phyloP scores from a whole-genome alignment of 352 stramenopile genomes.

The Thalassiosira allenii region DNA sequence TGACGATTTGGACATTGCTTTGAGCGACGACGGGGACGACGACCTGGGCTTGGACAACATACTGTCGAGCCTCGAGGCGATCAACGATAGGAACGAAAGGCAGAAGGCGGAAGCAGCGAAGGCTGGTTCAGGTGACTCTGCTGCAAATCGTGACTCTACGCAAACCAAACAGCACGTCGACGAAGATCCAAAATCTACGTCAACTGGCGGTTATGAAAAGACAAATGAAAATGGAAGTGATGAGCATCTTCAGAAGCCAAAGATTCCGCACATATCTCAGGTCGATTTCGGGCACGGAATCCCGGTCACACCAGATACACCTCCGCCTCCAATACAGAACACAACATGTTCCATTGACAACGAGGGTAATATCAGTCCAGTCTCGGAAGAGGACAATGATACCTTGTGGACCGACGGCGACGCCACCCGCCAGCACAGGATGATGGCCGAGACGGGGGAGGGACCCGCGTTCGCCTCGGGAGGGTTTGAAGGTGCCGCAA shows the following conservation, averaged over 20 bases:
- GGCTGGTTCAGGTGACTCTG: slow-evolving; percentile 4
- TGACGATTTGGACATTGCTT: slow-evolving; percentile 42
- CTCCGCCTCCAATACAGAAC: too few relatives aligned
- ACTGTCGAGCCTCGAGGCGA: neutral
- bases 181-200: too few relatives aligned
- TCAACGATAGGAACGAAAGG: too few relatives aligned
- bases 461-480: slow-evolving; percentile 21
- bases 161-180: too few relatives aligned
- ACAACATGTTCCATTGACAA: too few relatives aligned
- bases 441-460: slow-evolving; percentile 17
- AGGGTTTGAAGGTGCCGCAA: slow-evolving; percentile 23
- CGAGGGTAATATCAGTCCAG: slow-evolving; percentile 4
- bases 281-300: too few relatives aligned
- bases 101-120: neutral
- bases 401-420: slow-evolving; percentile 37
- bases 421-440: slow-evolving; percentile 33
- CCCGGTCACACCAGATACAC: too few relatives aligned
- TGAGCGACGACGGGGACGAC: slow-evolving; percentile 4
- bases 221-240: too few relatives aligned
- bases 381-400: slow-evolving; percentile 33
- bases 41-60: neutral
- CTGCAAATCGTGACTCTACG: neutral
- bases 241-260: too few relatives aligned
- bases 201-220: too few relatives aligned
- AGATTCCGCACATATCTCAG: too few relatives aligned